A percentile compares a stretch with the other conserved stretches of the same genome.
phyloP scores from a whole-genome alignment of 2,329 filamentous ascomycete species.

The Aspergillus costaricaensis region DNA sequence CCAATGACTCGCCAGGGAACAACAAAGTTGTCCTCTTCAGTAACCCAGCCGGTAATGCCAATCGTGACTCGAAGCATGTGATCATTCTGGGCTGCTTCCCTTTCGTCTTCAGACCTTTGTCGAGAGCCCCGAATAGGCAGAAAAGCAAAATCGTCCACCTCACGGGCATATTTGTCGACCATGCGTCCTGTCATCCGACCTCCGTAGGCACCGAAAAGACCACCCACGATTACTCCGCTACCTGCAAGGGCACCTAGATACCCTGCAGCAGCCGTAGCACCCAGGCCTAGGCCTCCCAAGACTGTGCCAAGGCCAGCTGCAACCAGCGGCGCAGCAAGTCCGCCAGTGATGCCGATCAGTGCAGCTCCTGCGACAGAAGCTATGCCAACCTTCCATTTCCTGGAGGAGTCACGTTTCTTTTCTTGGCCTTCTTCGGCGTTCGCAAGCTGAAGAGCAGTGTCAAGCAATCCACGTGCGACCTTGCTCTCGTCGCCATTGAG shows the following conservation, averaged over 20 bases:
- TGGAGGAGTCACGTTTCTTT: constrained; percentile 65
- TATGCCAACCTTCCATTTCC: constrained; percentile 80
- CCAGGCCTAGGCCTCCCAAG: constrained; percentile 74
- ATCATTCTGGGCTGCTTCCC: constrained; percentile 51
- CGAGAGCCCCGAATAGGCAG: constrained; percentile 66
- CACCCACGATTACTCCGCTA: constrained; percentile 76
- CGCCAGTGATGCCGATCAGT: constrained; percentile 78
- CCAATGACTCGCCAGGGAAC: constrained; percentile 78
- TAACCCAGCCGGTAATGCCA: constrained; percentile 79
- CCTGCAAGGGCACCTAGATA: constrained; percentile 79
- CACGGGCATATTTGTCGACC: constrained; percentile 83
- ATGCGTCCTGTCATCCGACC: constrained; percentile 79
- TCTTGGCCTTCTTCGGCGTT: constrained; percentile 73
- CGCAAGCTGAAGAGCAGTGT: constrained; percentile 74
- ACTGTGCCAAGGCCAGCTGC: constrained; percentile 77
- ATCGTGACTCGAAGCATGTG: constrained; percentile 79
- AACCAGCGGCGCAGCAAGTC: constrained; percentile 74
- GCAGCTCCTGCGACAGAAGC: constrained; percentile 86
- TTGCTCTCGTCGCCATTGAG: constrained; percentile 73
- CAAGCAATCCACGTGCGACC: constrained; percentile 72
- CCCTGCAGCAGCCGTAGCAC: constrained; percentile 71
- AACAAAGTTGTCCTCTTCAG: constrained; percentile 69
- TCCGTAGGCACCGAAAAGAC: constrained; percentile 89
- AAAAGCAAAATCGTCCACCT: constrained; percentile 87
- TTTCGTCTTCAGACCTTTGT: constrained; percentile 49